Conservation (phyloP, 352 stramenopile species). For the Phytopythium boreale region DNA sequence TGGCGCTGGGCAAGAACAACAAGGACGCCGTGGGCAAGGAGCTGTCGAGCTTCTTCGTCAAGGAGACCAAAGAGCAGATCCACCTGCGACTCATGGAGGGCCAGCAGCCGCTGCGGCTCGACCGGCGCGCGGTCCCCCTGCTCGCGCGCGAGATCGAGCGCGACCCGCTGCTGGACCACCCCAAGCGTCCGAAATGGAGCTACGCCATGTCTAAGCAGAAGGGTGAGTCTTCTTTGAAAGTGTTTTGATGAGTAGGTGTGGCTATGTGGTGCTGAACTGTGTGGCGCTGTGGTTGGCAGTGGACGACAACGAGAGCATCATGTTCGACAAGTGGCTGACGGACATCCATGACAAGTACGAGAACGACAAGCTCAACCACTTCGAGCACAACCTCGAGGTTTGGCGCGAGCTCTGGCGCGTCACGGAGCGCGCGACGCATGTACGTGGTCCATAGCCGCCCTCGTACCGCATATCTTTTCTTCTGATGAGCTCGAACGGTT, state of each 20-base stretch:
- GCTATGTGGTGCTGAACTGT: slow-evolving; percentile 1
- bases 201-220: slow-evolving; percentile 85
- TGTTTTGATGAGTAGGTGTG: neutral
- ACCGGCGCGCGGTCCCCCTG: slow-evolving; percentile 47
- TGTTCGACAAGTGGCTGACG: slow-evolving; percentile 87
- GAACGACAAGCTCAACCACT: slow-evolving; percentile 80
- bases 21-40: slow-evolving; percentile 81
- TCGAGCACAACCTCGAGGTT: slow-evolving; percentile 85
- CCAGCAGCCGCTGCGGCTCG: slow-evolving; percentile 58
- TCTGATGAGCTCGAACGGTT: neutral
- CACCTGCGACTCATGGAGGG: slow-evolving; percentile 83
- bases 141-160: slow-evolving; percentile 55
- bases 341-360: slow-evolving; percentile 84
- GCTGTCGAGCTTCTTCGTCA: slow-evolving; percentile 84
- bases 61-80: slow-evolving; percentile 86
- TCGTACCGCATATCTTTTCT: too few species aligned
- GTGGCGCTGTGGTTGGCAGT: slow-evolving; percentile 28
- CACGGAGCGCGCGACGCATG: slow-evolving; percentile 73
- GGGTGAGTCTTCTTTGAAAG: slow-evolving; percentile 23
- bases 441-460: slow-evolving; percentile 17
- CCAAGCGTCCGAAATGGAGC: slow-evolving; percentile 63
- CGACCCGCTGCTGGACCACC: slow-evolving; percentile 72
- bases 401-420: slow-evolving; percentile 88
- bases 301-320: slow-evolving; percentile 76
- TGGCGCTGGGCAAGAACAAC: slow-evolving; percentile 79